These are phyloP conservation scores for Verticillium dahliae DNA, from an alignment of 2,329 filamentous ascomycete species.

Conservation along the genomic window DNA sequence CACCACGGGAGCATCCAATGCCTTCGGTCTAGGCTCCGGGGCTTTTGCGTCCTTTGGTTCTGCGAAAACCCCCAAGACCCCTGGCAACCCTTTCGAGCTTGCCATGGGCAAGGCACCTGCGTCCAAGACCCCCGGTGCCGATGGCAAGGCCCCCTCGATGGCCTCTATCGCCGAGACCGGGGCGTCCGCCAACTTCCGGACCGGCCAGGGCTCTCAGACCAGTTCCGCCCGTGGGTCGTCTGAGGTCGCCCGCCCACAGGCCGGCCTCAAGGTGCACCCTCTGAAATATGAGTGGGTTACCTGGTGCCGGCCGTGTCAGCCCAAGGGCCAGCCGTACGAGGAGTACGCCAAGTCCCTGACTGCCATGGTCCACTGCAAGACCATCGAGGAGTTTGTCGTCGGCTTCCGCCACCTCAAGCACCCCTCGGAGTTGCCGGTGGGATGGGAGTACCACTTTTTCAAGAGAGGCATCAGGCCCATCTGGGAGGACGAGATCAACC, in stretches of 20 bases:
- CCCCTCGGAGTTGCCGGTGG: slow-evolving; percentile 79
- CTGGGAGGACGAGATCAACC: slow-evolving; percentile 96
- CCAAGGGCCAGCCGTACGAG: slow-evolving; percentile 78
- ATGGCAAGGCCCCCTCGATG: slow-evolving; percentile 36
- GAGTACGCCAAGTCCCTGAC: slow-evolving; percentile 97
- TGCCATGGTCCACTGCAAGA: slow-evolving; percentile 73
- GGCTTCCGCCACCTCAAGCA: slow-evolving; percentile 86
- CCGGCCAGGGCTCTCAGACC: slow-evolving; percentile 8
- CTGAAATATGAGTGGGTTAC: slow-evolving; percentile 90
- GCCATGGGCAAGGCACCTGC: slow-evolving; percentile 42
- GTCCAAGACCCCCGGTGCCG: slow-evolving; percentile 26
- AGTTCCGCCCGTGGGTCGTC: slow-evolving; percentile 10
- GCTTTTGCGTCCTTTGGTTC: slow-evolving; percentile 95
- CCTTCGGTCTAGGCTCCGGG: slow-evolving; percentile 89
- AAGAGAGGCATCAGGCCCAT: slow-evolving; percentile 94
- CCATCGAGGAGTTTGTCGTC: slow-evolving; percentile 85
- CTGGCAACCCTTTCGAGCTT: slow-evolving; percentile 74
- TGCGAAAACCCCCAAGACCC: slow-evolving; percentile 80
- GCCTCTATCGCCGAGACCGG: slow-evolving; percentile 53
- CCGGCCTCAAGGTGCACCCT: slow-evolving; percentile 21
- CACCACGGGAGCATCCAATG: slow-evolving; percentile 70
- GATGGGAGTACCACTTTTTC: slow-evolving; percentile 97
- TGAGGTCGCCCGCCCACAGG: slow-evolving; percentile 16
- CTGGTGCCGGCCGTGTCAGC: slow-evolving; percentile 94
- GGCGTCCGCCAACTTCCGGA: slow-evolving; percentile 29